A percentile compares a stretch with the other conserved stretches of the same genome.
These are phyloP conservation scores for Populus tomentosa DNA, from an alignment of 441 rosid genomes.

Conservation along the genomic window DNA sequence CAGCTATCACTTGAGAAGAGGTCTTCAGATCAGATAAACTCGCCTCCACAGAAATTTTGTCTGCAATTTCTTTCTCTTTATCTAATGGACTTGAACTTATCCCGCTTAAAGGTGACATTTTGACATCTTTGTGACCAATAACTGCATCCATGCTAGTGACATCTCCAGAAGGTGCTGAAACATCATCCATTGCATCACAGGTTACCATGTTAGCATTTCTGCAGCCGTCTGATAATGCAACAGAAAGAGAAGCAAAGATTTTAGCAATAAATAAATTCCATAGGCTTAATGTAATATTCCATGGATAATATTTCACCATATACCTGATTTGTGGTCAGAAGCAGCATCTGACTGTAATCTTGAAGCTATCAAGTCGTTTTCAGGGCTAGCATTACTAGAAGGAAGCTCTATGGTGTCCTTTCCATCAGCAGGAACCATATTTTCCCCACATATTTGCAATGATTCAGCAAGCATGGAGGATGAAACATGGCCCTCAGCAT, in stretches of 20 bases:
- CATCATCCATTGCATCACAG: conserved; percentile 21
- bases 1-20: conserved; percentile 29
- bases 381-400: conserved; percentile 23
- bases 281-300: conserved; percentile 6
- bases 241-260: conserved; percentile 6
- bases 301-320: conserved; percentile 12
- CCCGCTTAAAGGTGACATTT: conserved; percentile 24
- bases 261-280: conserved; percentile 5
- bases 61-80: conserved; percentile 23
- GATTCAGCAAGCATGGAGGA: conserved; percentile 22
- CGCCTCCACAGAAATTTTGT: conserved; percentile 20
- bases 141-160: conserved; percentile 20
- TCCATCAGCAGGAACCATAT: conserved; percentile 9
- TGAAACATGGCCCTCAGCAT: conserved; percentile 12
- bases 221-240: conserved; percentile 2
- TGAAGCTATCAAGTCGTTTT: conserved; percentile 27
- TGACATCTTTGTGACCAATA: conserved; percentile 31
- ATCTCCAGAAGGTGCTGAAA: conserved; percentile 19
- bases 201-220: conserved; percentile 19
- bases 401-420: conserved; percentile 31
- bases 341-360: conserved; percentile 31
- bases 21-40: conserved; percentile 26
- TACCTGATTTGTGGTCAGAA: conserved; percentile 43
- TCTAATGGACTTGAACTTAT: conserved; percentile 11
- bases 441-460: conserved; percentile 18